phyloP scores from a whole-genome alignment of 2,329 filamentous ascomycete species.

The Monosporascus sp. region DNA sequence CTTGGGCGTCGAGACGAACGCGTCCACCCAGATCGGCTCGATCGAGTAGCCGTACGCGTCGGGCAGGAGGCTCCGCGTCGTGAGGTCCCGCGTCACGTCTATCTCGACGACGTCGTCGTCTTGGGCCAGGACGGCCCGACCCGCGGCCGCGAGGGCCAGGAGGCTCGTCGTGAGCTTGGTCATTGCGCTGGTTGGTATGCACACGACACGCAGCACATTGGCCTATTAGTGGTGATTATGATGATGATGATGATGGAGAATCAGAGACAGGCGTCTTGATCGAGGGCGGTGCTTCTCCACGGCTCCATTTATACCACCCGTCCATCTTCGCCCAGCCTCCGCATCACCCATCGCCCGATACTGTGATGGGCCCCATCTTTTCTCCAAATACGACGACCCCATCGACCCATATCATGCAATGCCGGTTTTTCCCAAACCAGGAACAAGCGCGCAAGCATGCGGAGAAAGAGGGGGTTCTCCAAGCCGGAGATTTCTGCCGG shows the following conservation, averaged over 20 bases:
- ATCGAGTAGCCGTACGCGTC: conserved; percentile 30
- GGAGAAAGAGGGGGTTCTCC: not conserved
- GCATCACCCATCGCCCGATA: too few relatives aligned
- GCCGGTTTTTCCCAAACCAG: too few relatives aligned
- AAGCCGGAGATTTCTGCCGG: not conserved
- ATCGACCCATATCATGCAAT: too few relatives aligned
- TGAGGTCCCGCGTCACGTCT: conserved; percentile 18
- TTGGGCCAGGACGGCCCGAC: conserved; percentile 6
- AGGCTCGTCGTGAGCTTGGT: not conserved
- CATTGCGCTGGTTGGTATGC: not conserved
- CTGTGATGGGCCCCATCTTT: too few relatives aligned
- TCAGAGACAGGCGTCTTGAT: too few relatives aligned
- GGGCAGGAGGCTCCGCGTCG: conserved; percentile 19
- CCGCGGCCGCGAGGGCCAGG: conserved; percentile 1
- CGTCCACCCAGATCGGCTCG: conserved; percentile 29
- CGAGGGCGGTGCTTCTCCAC: too few relatives aligned
- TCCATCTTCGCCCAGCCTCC: too few relatives aligned
- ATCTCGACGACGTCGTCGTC: conserved; percentile 10
- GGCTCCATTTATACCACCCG: too few relatives aligned
- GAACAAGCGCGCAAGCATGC: not conserved
- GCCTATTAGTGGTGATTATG: too few relatives aligned
- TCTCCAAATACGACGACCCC: too few relatives aligned
- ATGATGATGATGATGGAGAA: not conserved
- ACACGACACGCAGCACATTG: too few relatives aligned
- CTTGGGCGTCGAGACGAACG: conserved; percentile 23